Evolutionary conservation across 2,329 filamentous ascomycete species (phyloP).

Genomic region (Claviceps humidiphila): DNA sequence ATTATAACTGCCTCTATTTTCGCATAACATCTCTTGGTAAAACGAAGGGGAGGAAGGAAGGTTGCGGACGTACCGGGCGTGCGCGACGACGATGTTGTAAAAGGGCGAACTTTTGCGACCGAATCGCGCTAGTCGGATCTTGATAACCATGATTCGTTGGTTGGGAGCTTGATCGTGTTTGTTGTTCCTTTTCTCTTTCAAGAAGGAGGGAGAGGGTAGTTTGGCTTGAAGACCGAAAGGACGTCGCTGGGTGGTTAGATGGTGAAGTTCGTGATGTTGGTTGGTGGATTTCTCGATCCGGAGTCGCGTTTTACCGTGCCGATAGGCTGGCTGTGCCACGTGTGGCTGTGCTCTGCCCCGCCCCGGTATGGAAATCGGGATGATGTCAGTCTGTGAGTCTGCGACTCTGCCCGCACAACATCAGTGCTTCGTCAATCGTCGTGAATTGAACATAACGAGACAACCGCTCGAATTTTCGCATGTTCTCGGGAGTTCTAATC

Average conservation of each 20-base stretch:
- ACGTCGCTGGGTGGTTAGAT: too few relatives aligned
- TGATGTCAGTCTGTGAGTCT: background rate
- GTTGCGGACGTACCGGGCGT: conserved; percentile 54
- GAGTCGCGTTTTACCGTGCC: conserved; percentile 24
- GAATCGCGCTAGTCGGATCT: conserved; percentile 88
- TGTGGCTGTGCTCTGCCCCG: background rate
- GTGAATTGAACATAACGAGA: too few relatives aligned
- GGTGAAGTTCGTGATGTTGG: background rate
- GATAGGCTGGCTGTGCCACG: conserved; percentile 9
- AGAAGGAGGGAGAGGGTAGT: conserved; percentile 1
- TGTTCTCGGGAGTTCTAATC: too few relatives aligned
- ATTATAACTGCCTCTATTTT: background rate
- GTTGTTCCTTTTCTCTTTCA: background rate
- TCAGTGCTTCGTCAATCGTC: background rate
- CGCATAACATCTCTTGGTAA: background rate
- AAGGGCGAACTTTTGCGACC: conserved; percentile 78
- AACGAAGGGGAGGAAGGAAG: background rate
- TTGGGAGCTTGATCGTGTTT: background rate
- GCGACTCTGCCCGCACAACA: background rate
- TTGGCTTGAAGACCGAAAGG: background rate
- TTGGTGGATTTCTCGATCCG: conserved; percentile 12
- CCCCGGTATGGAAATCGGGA: too few relatives aligned
- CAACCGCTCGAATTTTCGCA: background rate
- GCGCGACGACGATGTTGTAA: conserved; percentile 94
- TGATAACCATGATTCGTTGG: conserved; percentile 60